Conservation (phyloP, 1,284 basidiomycete genomes). For the Pisolithus thermaeus region DNA sequence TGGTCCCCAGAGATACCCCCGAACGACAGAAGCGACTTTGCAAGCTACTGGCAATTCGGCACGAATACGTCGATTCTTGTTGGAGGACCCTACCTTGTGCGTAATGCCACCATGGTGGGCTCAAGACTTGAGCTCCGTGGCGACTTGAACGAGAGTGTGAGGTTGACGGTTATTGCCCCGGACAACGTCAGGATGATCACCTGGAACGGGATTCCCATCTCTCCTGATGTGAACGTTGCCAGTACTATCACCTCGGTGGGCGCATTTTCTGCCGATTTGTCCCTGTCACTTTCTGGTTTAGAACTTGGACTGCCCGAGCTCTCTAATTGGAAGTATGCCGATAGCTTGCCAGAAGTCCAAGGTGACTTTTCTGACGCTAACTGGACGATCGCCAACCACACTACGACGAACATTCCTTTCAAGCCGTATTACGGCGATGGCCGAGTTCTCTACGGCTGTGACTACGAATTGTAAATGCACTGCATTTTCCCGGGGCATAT, state of each 20-base stretch:
- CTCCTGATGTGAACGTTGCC: slow-evolving; percentile 28
- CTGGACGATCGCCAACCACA: slow-evolving; percentile 66
- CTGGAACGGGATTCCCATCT: slow-evolving; percentile 62
- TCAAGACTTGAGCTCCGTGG: slow-evolving; percentile 39
- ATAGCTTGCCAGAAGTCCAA: slow-evolving; percentile 67
- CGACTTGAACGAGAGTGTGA: slow-evolving; percentile 40
- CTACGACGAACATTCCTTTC: slow-evolving; percentile 61
- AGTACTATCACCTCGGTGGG: slow-evolving; percentile 30
- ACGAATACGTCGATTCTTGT: slow-evolving; percentile 46
- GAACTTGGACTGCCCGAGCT: slow-evolving; percentile 34
- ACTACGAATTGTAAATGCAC: slow-evolving; percentile 68
- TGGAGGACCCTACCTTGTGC: slow-evolving; percentile 52
- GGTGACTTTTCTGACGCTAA: slow-evolving; percentile 48
- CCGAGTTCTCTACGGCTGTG: slow-evolving; percentile 70
- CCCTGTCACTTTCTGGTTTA: slow-evolving; percentile 8
- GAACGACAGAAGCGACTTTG: slow-evolving; percentile 24
- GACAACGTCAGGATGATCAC: slow-evolving; percentile 43
- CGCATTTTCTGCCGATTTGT: slow-evolving; percentile 33
- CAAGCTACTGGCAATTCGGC: slow-evolving; percentile 46
- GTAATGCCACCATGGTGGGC: slow-evolving; percentile 40
- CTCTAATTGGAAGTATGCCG: slow-evolving; percentile 59
- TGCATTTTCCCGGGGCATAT: background rate
- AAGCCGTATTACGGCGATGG: slow-evolving; percentile 69
- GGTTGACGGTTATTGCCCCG: slow-evolving; percentile 43
- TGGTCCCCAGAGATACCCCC: slow-evolving; percentile 44